These are phyloP conservation scores for Jacaranda mimosifolia DNA, from an alignment of 257 asterid genomes.

Conservation along the genomic window DNA sequence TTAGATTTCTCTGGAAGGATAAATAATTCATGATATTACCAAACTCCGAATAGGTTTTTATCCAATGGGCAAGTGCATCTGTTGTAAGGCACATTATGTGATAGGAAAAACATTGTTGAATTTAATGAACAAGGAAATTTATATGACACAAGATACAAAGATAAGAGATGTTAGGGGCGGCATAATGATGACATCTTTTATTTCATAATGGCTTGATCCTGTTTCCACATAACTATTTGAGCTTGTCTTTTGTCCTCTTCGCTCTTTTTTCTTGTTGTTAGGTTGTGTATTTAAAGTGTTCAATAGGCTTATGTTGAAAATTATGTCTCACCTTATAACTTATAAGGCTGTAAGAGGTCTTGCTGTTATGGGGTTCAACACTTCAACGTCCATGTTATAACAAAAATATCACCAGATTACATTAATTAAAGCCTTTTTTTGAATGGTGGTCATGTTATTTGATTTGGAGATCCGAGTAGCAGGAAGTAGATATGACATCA, in stretches of 20 bases:
- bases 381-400: too few relatives aligned
- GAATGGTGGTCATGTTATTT: too few relatives aligned
- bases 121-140: constrained; percentile 7
- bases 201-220: background rate
- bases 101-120: constrained; percentile 13
- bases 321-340: too few relatives aligned
- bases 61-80: constrained; percentile 15
- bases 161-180: constrained; percentile 16
- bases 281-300: too few relatives aligned
- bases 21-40: constrained; percentile 16
- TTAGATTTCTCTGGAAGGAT: constrained; percentile 12
- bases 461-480: background rate
- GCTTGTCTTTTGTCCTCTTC: background rate
- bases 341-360: too few relatives aligned
- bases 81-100: constrained; percentile 3
- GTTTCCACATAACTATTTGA: background rate
- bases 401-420: too few relatives aligned
- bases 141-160: background rate
- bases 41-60: background rate
- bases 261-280: background rate
- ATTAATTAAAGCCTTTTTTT: too few relatives aligned
- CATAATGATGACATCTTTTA: constrained; percentile 1
- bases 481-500: background rate
- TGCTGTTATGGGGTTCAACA: too few relatives aligned
- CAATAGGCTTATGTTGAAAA: too few relatives aligned